Base-by-base conservation (phyloP, 164 flowering plant genomes). In the grape (Vitis vinifera) region DNA sequence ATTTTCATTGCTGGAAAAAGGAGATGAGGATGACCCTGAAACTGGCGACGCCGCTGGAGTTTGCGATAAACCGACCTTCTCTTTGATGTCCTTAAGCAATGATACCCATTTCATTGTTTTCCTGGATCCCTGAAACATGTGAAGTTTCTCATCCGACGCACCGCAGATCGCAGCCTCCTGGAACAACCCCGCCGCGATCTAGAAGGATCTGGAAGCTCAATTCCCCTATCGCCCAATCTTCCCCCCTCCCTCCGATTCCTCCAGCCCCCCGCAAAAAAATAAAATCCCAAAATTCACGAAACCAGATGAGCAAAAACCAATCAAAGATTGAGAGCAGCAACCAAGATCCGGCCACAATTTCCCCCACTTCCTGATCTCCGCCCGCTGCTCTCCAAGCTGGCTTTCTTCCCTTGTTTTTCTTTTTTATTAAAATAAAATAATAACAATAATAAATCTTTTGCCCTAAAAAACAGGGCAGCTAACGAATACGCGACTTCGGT, bases 21-120 rank as follows among this genome's bases (percentile, higher is more conserved):
- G 17, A 50, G 86, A 75, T 47, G 80, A 23, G 15, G 80, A 23
- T 23, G 27, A 23, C 27, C 27, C 27, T 23, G 27, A 23, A 23
- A 23, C 27, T 23, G 27, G 27, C 27, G 27, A 23, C 27, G 27
- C 31, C 2, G 87, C 59, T 4, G 82, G 67, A 50, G 88, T 59
- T 31, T 73, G 88, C 19, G 91, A 74, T 59, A 93, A 67, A 9
- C 99, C 98, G 62, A 95, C 99, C 85, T 91, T 95, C 81, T 93
- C 97, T 74, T 84, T 95, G 64, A 93, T 80, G 80, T 95, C 98
- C 84, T 91, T 90, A 79, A 95, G 90, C 94, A 95, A 88, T 85
- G 97, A 71, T 51, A 59, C 87, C 99, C 98, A 95, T 95, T 93
- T 95, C 99, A 95, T 95, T 78, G 89, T 86, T 87, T 75, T 75